Base-by-base conservation (phyloP, 75 land plant genomes). In the Chamaecyparis obtusa region DNA sequence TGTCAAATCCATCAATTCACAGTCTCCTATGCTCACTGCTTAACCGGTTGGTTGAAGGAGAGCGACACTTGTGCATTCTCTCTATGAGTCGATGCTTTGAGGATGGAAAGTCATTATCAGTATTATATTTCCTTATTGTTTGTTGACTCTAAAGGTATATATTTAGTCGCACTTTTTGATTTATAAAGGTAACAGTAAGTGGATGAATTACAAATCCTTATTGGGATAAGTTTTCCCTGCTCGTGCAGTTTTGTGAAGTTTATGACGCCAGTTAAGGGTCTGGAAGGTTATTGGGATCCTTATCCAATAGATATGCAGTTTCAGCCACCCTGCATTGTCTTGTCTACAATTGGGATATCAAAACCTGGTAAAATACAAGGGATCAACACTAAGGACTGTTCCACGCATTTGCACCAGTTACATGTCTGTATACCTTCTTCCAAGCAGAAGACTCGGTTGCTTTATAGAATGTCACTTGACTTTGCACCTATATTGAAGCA, bases 261-360 rank as follows among this genome's bases (percentile, higher is more conserved):
- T 84, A 89, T 93, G 87, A 94, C 99, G 1, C 99, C 99, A 85
- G 91, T 88, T 72, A 91, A 95, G 64, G 93, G 97, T 77, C 92
- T 98, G 72, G 90, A 93, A 91, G 99, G 99, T n/a, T 94, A 93
- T 83, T 98, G 99, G 99, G 99, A 97, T 86, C 99, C 99, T 11
- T 98, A 98, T 81, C 99, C 99, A 41, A 98, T 98, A 55, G 99
- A 97, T 84, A 98, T 97, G 99, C 99, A 95, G 87, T 98, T 98
- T 85, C 84, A 89, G 78, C 99, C 98, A 41, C 99, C 99, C 36
- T 98, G 99, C 88, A 95, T 96, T 89, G 99, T 98, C 48, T 92
- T 96, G 11, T 98, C 99, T 43, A 98, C 99, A 1, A 98, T 98
- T 82, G 99, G 99, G 5, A 92, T 98, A n/a, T 99, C 95, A 43